Evolutionary conservation across 371 early-diverging fungal species (phyloP).

Genomic region (Rhizopus stolonifer): DNA sequence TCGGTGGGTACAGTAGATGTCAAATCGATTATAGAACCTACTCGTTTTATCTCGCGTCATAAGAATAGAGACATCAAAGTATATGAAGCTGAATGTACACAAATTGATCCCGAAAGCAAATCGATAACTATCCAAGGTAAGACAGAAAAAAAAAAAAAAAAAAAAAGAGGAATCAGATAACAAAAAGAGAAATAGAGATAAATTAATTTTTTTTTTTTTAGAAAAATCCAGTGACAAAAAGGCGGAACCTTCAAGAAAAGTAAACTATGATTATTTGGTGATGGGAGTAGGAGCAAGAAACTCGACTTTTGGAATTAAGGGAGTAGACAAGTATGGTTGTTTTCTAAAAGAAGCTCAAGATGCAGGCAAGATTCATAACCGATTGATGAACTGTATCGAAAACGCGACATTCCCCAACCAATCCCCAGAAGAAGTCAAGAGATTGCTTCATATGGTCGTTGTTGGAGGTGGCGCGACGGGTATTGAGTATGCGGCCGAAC

Average conservation of each 20-base stretch:
- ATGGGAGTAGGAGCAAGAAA: conserved; percentile 88
- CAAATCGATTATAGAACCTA: conserved; percentile 82
- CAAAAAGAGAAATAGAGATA: neutral
- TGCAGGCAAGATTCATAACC: conserved; percentile 84
- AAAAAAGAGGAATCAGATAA: conserved; percentile 11
- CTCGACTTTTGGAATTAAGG: conserved; percentile 87
- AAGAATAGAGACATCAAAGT: conserved; percentile 82
- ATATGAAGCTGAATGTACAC: conserved; percentile 84
- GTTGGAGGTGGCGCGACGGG: conserved; percentile 97
- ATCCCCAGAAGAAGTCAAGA: conserved; percentile 71
- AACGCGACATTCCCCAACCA: conserved; percentile 86
- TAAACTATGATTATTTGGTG: conserved; percentile 88
- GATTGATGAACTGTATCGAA: conserved; percentile 88
- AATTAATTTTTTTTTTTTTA: conserved; percentile 22
- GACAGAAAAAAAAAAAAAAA: too few species aligned
- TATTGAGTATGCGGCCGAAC: conserved; percentile 93
- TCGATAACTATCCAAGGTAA: conserved; percentile 68
- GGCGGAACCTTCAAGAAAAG: conserved; percentile 48
- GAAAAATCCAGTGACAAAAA: conserved; percentile 77
- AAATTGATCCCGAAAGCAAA: conserved; percentile 78
- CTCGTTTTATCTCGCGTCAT: conserved; percentile 83
- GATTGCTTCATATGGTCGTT: conserved; percentile 93
- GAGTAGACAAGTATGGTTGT: conserved; percentile 83
- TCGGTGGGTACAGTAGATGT: conserved; percentile 87
- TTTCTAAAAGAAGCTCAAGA: conserved; percentile 90